These are phyloP conservation scores for Candida stauntonica DNA, from an alignment of 805 yeast species.

Conservation along the genomic window DNA sequence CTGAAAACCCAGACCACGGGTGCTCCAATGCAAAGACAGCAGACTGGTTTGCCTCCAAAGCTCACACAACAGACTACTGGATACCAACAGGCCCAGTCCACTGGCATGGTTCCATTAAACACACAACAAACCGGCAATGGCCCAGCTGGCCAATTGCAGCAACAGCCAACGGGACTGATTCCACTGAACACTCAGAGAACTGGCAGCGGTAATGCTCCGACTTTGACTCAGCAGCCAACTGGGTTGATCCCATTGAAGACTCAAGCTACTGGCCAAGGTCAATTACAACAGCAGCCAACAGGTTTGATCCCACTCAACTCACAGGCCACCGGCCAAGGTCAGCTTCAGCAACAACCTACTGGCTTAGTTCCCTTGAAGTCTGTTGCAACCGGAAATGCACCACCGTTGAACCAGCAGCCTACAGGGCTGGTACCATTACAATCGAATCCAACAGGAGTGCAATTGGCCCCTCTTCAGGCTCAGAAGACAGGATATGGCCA, in stretches of 20 bases:
- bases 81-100: conserved; percentile 49
- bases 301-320: conserved; percentile 11
- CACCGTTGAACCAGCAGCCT: conserved; percentile 29
- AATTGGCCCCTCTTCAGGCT: conserved; percentile 32
- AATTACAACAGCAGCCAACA: conserved; percentile 15
- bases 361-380: conserved; percentile 11
- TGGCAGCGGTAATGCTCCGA: conserved; percentile 2
- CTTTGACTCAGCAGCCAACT: conserved; percentile 34
- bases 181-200: conserved; percentile 35
- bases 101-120: conserved; percentile 55
- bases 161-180: conserved; percentile 61
- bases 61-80: conserved; percentile 14
- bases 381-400: conserved; percentile 32
- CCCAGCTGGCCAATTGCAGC: conserved; percentile 19
- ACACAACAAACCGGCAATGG: conserved; percentile 18
- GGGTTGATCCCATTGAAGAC: conserved; percentile 27
- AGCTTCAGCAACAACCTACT: conserved; percentile 15
- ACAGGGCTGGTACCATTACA: conserved; percentile 31
- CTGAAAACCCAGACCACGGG: conserved; percentile 13
- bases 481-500: conserved; percentile 44
- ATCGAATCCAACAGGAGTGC: conserved; percentile 6
- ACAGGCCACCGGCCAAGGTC: conserved; percentile 14
- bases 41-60: conserved; percentile 62
- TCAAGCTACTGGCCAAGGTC: conserved; percentile 12
- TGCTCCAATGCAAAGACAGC: conserved; percentile 44